Evolutionary conservation across 805 yeast genomes (phyloP).

Genomic region (Diddensiella santjacobensis): DNA sequence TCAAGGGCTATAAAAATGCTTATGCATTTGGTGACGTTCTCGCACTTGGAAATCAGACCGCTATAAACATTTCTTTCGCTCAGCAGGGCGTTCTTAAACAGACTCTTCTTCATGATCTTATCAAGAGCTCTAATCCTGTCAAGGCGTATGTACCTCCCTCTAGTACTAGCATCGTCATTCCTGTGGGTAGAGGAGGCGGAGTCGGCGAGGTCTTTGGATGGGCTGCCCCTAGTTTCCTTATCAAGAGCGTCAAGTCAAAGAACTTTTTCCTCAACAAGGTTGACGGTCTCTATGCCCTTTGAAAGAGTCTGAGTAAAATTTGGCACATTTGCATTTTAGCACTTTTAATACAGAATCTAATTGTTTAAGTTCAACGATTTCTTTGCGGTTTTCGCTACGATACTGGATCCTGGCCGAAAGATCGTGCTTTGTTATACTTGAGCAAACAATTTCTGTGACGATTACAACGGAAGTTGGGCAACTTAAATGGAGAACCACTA

Average conservation of each 20-base stretch:
- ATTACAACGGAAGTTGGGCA: too few species aligned
- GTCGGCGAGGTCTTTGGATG: conserved; percentile 22
- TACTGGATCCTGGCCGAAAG: too few species aligned
- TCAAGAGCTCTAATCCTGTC: not conserved
- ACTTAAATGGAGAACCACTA: too few species aligned
- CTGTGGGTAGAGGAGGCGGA: conserved; percentile 21
- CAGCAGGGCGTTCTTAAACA: conserved; percentile 16
- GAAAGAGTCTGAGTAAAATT: not conserved
- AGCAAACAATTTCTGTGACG: too few species aligned
- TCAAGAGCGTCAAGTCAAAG: conserved; percentile 12
- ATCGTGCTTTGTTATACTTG: too few species aligned
- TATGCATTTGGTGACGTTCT: conserved; percentile 23
- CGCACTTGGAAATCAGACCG: conserved; percentile 10
- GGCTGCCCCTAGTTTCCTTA: conserved; percentile 20
- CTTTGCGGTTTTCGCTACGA: too few species aligned
- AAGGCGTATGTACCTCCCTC: conserved; percentile 5
- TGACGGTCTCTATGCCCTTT: not conserved
- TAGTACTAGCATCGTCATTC: conserved; percentile 12
- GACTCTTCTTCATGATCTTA: conserved; percentile 17
- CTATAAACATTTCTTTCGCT: conserved; percentile 11
- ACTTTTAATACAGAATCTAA: too few species aligned
- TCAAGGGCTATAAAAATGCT: conserved; percentile 14
- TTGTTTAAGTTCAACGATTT: too few species aligned
- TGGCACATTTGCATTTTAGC: not conserved
- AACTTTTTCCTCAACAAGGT: not conserved